Percentiles rank a stretch among this genome's conserved stretches.
Conservation (phyloP, 352 stramenopile genomes). For the Phytophthora litchii region DNA sequence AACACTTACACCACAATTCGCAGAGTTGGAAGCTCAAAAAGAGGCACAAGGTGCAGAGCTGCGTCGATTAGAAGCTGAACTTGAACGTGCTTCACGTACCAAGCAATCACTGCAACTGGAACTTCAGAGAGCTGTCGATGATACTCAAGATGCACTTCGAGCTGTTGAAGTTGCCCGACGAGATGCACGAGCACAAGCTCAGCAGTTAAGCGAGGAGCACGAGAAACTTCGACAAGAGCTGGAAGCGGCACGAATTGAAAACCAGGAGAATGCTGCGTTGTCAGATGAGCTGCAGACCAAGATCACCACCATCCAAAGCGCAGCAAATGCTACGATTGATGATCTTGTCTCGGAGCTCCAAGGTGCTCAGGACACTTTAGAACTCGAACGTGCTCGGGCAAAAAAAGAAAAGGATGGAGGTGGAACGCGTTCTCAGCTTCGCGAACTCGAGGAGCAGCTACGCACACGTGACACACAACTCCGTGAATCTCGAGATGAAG, state of each 20-base stretch:
- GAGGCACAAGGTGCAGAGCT: conserved; percentile 42
- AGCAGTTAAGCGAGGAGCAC: conserved; percentile 42
- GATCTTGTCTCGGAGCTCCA: conserved; percentile 71
- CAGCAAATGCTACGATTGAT: conserved; percentile 81
- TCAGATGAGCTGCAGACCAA: conserved; percentile 70
- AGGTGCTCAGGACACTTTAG: conserved; percentile 56
- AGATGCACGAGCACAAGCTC: conserved; percentile 53
- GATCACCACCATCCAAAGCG: conserved; percentile 71
- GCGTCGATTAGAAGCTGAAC: conserved; percentile 48
- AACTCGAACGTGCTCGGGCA: conserved; percentile 53
- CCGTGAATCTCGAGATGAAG: conserved; percentile 28
- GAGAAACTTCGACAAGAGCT: conserved; percentile 57
- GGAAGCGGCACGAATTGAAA: conserved; percentile 49
- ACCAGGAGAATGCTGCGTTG: conserved; percentile 40
- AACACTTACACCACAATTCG: conserved; percentile 30
- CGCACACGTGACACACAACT: conserved; percentile 30
- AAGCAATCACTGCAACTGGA: conserved; percentile 63
- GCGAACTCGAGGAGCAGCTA: conserved; percentile 56
- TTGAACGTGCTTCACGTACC: conserved; percentile 46
- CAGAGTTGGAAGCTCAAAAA: conserved; percentile 34
- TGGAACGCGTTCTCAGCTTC: conserved; percentile 40
- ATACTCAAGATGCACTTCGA: conserved; percentile 60
- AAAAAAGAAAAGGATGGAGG: conserved; percentile 53
- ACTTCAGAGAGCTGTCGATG: conserved; percentile 55
- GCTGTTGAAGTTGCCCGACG: conserved; percentile 68